Percentiles rank a stretch among this genome's conserved stretches.
Conservation (phyloP, 345 rosid species). For the Salix udensis region DNA sequence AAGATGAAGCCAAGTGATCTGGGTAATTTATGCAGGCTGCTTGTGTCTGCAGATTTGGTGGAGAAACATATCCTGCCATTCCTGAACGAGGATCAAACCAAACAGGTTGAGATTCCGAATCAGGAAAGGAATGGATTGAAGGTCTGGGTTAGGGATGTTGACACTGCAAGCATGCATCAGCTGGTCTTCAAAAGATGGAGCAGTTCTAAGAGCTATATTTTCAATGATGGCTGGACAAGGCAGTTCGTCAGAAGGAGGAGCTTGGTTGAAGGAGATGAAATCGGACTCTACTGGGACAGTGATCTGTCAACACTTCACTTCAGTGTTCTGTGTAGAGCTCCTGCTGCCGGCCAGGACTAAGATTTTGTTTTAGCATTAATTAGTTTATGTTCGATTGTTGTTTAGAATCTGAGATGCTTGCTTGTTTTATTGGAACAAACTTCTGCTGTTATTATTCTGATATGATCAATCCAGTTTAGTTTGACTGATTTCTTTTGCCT, state of each 20-base stretch:
- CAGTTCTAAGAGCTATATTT: no score
- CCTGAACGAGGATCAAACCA: no score
- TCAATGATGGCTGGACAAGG: no score
- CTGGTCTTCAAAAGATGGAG: no score
- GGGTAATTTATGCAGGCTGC: no score
- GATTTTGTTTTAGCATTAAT: neutral
- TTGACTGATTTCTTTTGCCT: neutral
- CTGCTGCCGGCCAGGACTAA: neutral
- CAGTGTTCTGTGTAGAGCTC: neutral
- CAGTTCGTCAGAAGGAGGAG: neutral
- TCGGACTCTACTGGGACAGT: neutral
- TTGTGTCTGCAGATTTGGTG: no score
- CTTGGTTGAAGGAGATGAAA: neutral
- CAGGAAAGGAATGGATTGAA: no score
- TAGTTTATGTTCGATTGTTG: neutral
- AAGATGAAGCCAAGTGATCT: slow-evolving; percentile 7
- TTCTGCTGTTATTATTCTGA: no score
- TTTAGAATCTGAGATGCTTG: neutral
- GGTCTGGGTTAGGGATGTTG: neutral
- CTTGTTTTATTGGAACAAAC: neutral
- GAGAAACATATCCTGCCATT: no score
- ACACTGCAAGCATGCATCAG: neutral
- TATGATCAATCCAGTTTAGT: neutral
- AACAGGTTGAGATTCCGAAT: no score
- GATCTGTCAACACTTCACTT: neutral